Conservation (phyloP, 495 filamentous ascomycete genomes). For the Chlorociboria aeruginascens region DNA sequence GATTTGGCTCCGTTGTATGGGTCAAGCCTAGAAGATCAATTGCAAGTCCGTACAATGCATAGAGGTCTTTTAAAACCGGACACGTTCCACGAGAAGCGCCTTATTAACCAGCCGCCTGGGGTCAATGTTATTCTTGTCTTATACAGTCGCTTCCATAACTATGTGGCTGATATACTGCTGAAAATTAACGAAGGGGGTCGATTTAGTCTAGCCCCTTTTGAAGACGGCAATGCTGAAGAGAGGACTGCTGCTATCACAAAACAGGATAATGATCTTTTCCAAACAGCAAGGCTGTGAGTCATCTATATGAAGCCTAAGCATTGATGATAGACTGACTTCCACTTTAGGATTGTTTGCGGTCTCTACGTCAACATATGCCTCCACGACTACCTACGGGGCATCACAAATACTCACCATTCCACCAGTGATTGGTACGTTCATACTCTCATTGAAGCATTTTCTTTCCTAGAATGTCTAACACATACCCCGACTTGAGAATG, state of each 20-base stretch:
- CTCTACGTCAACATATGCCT: conserved; percentile 76
- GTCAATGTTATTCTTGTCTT: no score
- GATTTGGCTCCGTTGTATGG: no score
- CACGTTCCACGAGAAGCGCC: no score
- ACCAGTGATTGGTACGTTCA: conserved; percentile 73
- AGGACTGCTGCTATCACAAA: conserved; percentile 22
- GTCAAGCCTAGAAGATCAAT: no score
- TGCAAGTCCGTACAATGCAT: no score
- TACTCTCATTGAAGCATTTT: conserved; percentile 31
- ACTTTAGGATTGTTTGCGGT: conserved; percentile 51
- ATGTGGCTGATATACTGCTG: no score
- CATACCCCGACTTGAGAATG: no score
- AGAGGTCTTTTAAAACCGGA: no score
- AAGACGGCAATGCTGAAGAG: conserved; percentile 29
- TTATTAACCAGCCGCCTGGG: no score
- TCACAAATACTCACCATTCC: conserved; percentile 65
- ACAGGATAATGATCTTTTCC: conserved; percentile 71
- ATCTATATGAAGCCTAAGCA: neutral
- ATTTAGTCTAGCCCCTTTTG: conserved; percentile 13
- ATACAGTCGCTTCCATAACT: no score
- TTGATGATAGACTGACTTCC: neutral
- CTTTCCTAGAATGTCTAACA: no score
- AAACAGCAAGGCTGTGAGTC: conserved; percentile 50
- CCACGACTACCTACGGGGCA: conserved; percentile 70
- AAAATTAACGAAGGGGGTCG: no score